Evolutionary conservation across 2,329 filamentous ascomycete species (phyloP).

Genomic region (Botryotinia narcissicola): DNA sequence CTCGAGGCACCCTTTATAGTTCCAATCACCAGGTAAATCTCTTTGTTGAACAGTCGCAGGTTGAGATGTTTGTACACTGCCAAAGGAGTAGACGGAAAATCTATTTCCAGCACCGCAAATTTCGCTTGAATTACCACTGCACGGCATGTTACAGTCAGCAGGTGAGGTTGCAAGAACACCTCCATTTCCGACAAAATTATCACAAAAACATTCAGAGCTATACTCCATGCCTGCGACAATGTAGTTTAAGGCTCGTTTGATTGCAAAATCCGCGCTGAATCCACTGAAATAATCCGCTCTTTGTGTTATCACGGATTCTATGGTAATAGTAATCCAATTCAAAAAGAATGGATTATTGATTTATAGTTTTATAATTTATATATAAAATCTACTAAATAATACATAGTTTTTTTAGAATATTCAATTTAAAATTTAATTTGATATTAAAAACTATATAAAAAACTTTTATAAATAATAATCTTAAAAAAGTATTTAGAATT

Average conservation of each 20-base stretch:
- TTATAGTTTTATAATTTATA: too few species aligned
- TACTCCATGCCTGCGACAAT: slow-evolving; percentile 28
- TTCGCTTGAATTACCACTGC: slow-evolving; percentile 35
- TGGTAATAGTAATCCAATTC: too few species aligned
- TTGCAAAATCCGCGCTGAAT: too few species aligned
- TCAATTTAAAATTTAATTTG: too few species aligned
- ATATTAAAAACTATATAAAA: too few species aligned
- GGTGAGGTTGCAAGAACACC: slow-evolving; percentile 28
- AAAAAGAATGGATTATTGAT: too few species aligned
- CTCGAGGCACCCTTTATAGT: slow-evolving; percentile 46
- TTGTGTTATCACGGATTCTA: too few species aligned
- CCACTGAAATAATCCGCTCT: too few species aligned
- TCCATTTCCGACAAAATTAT: slow-evolving; percentile 31
- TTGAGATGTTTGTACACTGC: slow-evolving; percentile 24
- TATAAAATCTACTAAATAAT: too few species aligned
- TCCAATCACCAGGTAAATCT: slow-evolving; percentile 34
- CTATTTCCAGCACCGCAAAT: slow-evolving; percentile 38
- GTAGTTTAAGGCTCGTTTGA: slow-evolving; percentile 21
- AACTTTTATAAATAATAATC: too few species aligned
- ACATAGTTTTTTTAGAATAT: too few species aligned
- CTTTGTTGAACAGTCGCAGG: slow-evolving; percentile 29
- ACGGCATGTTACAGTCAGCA: slow-evolving; percentile 37
- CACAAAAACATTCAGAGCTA: slow-evolving; percentile 34
- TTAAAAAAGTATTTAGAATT: too few species aligned
- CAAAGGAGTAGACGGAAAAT: slow-evolving; percentile 34